Percentiles rank a stretch among this genome's conserved stretches.
These are phyloP conservation scores for Citrus trifoliata DNA, from an alignment of 345 rosid species.

Conservation along the genomic window DNA sequence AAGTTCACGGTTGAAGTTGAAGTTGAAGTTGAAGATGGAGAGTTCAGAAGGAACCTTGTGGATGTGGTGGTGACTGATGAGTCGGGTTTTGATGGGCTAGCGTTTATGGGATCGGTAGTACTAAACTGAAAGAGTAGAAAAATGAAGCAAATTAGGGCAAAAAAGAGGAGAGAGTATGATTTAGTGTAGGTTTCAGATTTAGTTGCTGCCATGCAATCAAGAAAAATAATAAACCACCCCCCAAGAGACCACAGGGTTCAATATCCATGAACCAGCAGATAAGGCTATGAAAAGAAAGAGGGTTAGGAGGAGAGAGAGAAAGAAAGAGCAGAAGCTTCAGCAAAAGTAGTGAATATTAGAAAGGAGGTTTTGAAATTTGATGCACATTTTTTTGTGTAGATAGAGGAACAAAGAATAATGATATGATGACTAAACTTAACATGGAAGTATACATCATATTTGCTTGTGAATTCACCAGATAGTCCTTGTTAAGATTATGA, in stretches of 20 bases:
- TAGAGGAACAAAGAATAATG: conserved; percentile 29
- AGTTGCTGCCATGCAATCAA: conserved; percentile 79
- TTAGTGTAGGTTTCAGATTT: conserved; percentile 33
- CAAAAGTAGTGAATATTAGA: conserved; percentile 41
- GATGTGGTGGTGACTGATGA: conserved; percentile 24
- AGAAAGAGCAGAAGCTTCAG: conserved; percentile 36
- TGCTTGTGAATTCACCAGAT: conserved; percentile 29
- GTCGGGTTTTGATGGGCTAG: conserved; percentile 23
- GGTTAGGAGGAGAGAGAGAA: conserved; percentile 19
- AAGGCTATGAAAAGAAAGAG: conserved; percentile 30
- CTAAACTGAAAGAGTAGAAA: conserved; percentile 25
- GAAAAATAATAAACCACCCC: conserved; percentile 68
- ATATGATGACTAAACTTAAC: conserved; percentile 27
- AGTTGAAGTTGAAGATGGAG: conserved; percentile 23
- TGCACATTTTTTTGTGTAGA: conserved; percentile 34
- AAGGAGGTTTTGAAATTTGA: conserved; percentile 51
- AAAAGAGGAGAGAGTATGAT: conserved; percentile 33
- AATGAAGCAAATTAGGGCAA: conserved; percentile 33
- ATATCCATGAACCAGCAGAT: conserved; percentile 94
- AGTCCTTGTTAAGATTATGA: conserved; percentile 22
- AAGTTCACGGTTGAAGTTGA: conserved; percentile 30
- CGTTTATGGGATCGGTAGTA: neutral
- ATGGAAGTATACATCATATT: conserved; percentile 25
- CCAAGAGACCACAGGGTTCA: conserved; percentile 91
- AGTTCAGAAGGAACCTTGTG: conserved; percentile 51